phyloP scores from a whole-genome alignment of 768 basidiomycete genomes.

The Tylopilus sp. region DNA sequence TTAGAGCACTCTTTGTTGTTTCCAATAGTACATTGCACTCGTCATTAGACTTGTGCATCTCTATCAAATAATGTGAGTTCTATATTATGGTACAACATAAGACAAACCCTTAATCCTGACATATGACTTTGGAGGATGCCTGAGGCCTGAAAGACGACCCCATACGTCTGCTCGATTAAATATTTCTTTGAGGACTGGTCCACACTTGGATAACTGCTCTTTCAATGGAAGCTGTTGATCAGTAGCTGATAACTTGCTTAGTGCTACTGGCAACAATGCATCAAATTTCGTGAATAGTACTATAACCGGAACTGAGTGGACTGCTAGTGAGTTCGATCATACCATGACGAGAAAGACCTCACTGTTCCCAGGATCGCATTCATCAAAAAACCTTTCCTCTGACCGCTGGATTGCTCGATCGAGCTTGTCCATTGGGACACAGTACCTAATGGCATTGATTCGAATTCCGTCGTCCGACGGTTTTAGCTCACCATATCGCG shows the following conservation, averaged over 20 bases:
- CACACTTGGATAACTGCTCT: background rate
- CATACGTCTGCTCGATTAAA: background rate
- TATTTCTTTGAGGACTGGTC: background rate
- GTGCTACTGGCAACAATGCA: background rate
- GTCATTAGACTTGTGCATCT: background rate
- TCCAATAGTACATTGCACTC: slow-evolving; percentile 1
- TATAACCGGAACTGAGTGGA: no score
- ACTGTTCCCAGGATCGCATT: no score
- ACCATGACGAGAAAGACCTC: no score
- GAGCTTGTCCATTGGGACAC: no score
- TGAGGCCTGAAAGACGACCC: background rate
- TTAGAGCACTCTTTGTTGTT: background rate
- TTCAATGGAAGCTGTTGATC: background rate
- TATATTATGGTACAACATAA: background rate
- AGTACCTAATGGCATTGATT: no score
- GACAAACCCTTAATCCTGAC: background rate
- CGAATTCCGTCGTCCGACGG: no score
- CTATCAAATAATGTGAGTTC: background rate
- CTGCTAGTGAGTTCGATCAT: no score
- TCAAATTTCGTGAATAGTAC: slow-evolving; percentile 11
- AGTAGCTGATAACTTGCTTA: background rate
- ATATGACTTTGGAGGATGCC: background rate
- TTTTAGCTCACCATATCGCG: no score
- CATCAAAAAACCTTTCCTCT: no score
- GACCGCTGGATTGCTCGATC: no score